Percentiles rank a stretch among this genome's conserved stretches.
Evolutionary conservation across 768 basidiomycete species (phyloP).

Genomic region (Boletus rubescentipes): DNA sequence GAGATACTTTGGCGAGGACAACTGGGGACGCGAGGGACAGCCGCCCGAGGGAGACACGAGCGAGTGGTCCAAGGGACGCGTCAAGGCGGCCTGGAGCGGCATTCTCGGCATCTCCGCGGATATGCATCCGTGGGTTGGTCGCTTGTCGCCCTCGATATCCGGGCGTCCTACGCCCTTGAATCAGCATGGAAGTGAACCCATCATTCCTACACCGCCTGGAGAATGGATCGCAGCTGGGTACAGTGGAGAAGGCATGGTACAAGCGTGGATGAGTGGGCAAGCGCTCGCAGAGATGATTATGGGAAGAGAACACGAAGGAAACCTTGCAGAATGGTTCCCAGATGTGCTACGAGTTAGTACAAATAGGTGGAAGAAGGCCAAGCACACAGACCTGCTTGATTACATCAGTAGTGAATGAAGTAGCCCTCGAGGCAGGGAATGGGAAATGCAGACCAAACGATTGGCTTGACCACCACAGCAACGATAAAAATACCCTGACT

Average conservation of each 20-base stretch:
- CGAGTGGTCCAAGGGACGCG: slow-evolving; percentile 42
- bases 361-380: slow-evolving; percentile 54
- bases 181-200: neutral
- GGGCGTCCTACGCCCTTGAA: slow-evolving; percentile 35
- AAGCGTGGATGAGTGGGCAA: slow-evolving; percentile 65
- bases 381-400: slow-evolving; percentile 39
- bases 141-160: slow-evolving; percentile 49
- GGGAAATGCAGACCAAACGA: neutral
- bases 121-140: slow-evolving; percentile 68
- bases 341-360: slow-evolving; percentile 46
- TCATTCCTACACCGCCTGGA: slow-evolving; percentile 40
- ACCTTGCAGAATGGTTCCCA: slow-evolving; percentile 48
- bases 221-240: slow-evolving; percentile 78
- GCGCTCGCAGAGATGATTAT: slow-evolving; percentile 62
- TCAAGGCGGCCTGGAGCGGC: slow-evolving; percentile 63
- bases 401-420: neutral
- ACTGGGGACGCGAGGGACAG: slow-evolving; percentile 41
- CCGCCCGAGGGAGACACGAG: slow-evolving; percentile 9
- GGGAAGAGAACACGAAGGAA: slow-evolving; percentile 30
- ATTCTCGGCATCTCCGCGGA: slow-evolving; percentile 65
- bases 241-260: slow-evolving; percentile 71
- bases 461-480: no score
- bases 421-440: no score
- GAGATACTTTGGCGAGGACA: slow-evolving; percentile 48
- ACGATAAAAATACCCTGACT: neutral